Conservation (phyloP, 306 rosid species). For the Cucurbita pepo region DNA sequence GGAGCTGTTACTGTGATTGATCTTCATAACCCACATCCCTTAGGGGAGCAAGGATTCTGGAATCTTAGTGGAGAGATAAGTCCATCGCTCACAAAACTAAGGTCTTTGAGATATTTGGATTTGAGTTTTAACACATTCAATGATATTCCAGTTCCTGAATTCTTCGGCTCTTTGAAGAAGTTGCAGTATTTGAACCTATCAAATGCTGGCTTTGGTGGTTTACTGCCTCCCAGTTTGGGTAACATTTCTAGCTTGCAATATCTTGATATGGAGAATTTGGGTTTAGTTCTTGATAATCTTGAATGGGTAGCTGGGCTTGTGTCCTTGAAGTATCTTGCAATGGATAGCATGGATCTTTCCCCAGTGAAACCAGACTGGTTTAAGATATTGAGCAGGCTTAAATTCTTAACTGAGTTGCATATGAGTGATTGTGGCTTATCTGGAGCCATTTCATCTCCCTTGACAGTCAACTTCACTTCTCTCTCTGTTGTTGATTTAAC, state of each 20-base stretch:
- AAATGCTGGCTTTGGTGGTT: constrained; percentile 17
- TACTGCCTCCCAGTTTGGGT: constrained; percentile 18
- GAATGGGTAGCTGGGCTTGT: constrained; percentile 20
- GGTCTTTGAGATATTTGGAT: constrained; percentile 25
- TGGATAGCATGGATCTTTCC: constrained; percentile 25
- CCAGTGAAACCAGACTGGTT: constrained; percentile 15
- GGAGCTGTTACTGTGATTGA: constrained; percentile 22
- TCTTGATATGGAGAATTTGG: constrained; percentile 11
- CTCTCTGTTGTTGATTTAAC: constrained; percentile 20
- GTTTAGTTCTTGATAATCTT: constrained; percentile 5
- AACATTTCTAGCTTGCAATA: constrained; percentile 21
- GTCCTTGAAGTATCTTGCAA: constrained; percentile 22
- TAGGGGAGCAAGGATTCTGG: constrained; percentile 9
- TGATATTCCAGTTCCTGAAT: constrained; percentile 12
- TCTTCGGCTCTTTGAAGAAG: constrained; percentile 20
- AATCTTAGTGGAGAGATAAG: constrained; percentile 27
- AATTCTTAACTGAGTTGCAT: constrained; percentile 21
- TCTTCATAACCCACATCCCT: constrained; percentile 18
- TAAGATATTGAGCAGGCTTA: constrained; percentile 8
- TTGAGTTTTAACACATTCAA: constrained; percentile 27
- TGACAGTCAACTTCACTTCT: constrained; percentile 19
- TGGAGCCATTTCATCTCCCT: constrained; percentile 11
- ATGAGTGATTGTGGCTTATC: constrained; percentile 2
- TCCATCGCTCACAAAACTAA: constrained; percentile 21
- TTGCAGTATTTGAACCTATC: constrained; percentile 32